Base-by-base conservation (phyloP, 768 basidiomycete species). In the Polyporus arcularius region DNA sequence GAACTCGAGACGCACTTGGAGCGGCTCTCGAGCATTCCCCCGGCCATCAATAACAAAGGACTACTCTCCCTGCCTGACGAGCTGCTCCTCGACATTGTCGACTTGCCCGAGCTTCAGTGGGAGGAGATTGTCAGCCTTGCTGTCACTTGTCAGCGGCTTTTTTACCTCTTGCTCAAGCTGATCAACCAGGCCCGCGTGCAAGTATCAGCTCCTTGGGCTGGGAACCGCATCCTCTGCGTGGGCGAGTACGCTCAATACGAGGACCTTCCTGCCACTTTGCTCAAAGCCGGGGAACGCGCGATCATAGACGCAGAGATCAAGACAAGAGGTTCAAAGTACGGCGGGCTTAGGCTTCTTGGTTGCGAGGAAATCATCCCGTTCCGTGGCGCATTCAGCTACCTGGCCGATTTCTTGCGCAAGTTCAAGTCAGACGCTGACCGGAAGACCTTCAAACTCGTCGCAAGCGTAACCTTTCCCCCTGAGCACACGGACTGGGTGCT, bases 41-140 rank as follows among this genome's bases (percentile, higher is more conserved):
- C 32, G 14, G 6, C 10, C 7, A 11, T 45, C 50, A 16, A 52
- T 35, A 28, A 47, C 50, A 53, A 52, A 12, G 57, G 50, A 77
- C 54, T 70, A 75, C 16, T 70, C 69, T 38, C 73, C 73, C 3
- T 75, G 73, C 45, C 57, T 50, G 35, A 58, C 64, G 42, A 68
- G 63, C 21, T 67, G 71, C 18, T 69, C 75, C 58, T 68, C n/a
- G 4, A 66, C 63, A 28, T 76, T 75, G 43, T 72, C 67, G 32
- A 31, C 7, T 7, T 10, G 21, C 28, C 64, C 63, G 80, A 12
- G 84, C 84, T 35, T 90, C 90, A 67, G 90, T 75, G 67, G 82
- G 59, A 91, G 89, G 60, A 90, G 70, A 58, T 85, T 85, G 35
- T 87, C 85, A 47, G 83, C 81, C 58, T 72, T 74, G 26, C 72